Percentiles rank a stretch among this genome's conserved stretches.
phyloP scores from a whole-genome alignment of 768 basidiomycete species.

The Panus rudis region DNA sequence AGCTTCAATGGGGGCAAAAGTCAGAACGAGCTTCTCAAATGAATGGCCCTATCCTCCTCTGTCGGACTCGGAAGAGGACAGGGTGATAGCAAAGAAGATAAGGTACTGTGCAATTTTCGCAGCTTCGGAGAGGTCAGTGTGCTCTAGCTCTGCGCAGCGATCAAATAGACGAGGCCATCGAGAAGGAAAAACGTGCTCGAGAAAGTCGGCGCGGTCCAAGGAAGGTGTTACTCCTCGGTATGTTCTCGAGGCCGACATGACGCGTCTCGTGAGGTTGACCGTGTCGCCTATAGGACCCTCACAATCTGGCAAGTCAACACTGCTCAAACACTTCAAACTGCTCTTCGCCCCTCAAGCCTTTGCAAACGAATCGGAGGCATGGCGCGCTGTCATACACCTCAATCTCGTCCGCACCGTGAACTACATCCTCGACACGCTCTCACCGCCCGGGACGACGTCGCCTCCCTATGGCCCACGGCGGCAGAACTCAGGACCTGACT shows the following conservation, averaged over 20 bases:
- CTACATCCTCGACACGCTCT: slow-evolving; percentile 36
- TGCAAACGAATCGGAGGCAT: slow-evolving; percentile 46
- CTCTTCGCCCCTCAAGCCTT: slow-evolving; percentile 55
- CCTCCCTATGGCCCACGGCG: no score
- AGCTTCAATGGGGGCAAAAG: no score
- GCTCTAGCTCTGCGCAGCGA: slow-evolving; percentile 2
- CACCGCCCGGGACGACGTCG: slow-evolving; percentile 6
- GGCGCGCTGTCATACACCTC: slow-evolving; percentile 62
- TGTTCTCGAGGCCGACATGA: background rate
- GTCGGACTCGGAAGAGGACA: slow-evolving; percentile 6
- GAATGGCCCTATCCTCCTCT: slow-evolving; percentile 6
- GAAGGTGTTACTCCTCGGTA: slow-evolving; percentile 54
- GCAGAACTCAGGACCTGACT: no score
- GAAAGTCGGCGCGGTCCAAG: slow-evolving; percentile 33
- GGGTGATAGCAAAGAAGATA: slow-evolving; percentile 8
- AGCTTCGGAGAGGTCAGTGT: background rate
- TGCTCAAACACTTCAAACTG: slow-evolving; percentile 61
- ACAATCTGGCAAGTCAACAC: slow-evolving; percentile 63
- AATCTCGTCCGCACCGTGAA: slow-evolving; percentile 55
- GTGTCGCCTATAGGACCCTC: slow-evolving; percentile 45
- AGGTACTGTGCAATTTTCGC: slow-evolving; percentile 4
- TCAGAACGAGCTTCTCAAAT: no score
- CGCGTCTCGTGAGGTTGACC: background rate
- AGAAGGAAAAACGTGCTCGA: slow-evolving; percentile 14
- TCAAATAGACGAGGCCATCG: slow-evolving; percentile 11